These are phyloP conservation scores for Conidiobolus incongruus DNA, from an alignment of 371 early-diverging fungal species.

Conservation along the genomic window DNA sequence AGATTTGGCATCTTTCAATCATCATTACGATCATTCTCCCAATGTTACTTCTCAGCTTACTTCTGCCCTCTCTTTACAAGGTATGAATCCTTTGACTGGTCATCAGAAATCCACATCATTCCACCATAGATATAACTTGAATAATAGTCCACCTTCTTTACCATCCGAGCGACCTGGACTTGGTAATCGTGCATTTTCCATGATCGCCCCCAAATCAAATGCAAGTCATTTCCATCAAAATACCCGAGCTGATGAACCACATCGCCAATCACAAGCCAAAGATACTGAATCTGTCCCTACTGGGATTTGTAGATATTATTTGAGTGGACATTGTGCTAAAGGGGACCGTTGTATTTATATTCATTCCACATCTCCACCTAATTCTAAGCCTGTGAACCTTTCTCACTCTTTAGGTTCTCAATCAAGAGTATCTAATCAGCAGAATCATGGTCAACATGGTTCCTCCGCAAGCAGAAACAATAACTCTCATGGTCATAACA, in stretches of 20 bases:
- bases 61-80: not conserved
- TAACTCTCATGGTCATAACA: no score
- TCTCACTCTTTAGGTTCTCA: no score
- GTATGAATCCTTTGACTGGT: not conserved
- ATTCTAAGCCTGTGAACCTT: no score
- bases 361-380: slow-evolving; percentile 9
- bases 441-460: no score
- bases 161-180: no score
- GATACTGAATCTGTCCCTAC: slow-evolving; percentile 6
- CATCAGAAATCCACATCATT: not conserved
- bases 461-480: no score
- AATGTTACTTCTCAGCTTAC: not conserved
- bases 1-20: slow-evolving; percentile 14
- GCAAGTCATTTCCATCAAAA: slow-evolving; percentile 7
- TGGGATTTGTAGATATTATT: slow-evolving; percentile 21
- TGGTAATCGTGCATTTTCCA: no score
- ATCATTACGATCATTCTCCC: slow-evolving; percentile 5
- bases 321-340: slow-evolving; percentile 28
- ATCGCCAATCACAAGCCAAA: not conserved
- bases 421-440: no score
- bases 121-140: slow-evolving; percentile 1
- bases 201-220: not conserved
- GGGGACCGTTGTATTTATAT: slow-evolving; percentile 30
- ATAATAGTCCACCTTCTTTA: no score
- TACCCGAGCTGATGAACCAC: no score